phyloP scores from a whole-genome alignment of 768 basidiomycete species.

The Auricularia sp. region DNA sequence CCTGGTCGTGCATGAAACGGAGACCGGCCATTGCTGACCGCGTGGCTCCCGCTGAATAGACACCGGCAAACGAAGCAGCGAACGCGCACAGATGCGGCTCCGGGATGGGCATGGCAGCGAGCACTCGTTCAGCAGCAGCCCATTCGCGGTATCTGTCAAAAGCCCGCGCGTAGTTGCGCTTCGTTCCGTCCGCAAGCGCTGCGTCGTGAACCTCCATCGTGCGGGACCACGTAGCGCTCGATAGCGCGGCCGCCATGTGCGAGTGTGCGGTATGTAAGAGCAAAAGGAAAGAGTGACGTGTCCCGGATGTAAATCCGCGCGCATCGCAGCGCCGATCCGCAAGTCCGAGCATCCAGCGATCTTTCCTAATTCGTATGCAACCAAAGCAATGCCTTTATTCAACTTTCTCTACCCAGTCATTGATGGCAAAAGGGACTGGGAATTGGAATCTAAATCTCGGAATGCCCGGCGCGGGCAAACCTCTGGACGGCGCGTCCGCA shows the following conservation, averaged over 20 bases:
- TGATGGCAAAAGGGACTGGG: not conserved
- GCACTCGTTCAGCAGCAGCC: not conserved
- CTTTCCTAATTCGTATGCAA: too few relatives aligned
- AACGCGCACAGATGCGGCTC: not conserved
- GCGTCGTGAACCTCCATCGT: not conserved
- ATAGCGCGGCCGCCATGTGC: too few relatives aligned
- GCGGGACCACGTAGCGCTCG: not conserved
- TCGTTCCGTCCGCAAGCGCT: not conserved
- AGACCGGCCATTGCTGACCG: not conserved
- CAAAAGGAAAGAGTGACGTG: too few relatives aligned
- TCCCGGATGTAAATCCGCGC: too few relatives aligned
- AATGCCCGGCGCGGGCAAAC: not conserved
- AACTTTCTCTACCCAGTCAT: not conserved
- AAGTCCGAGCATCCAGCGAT: too few relatives aligned
- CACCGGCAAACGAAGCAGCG: not conserved
- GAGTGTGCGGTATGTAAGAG: too few relatives aligned
- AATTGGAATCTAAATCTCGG: not conserved
- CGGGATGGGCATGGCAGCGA: not conserved
- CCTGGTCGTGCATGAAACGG: not conserved
- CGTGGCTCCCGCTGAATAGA: not conserved
- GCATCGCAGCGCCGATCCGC: too few relatives aligned
- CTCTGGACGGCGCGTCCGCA: conserved; percentile 27
- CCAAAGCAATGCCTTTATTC: not conserved
- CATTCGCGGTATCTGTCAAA: not conserved
- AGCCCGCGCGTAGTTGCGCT: not conserved